Base-by-base conservation (phyloP, 2,329 filamentous ascomycete genomes). In the Helicocarpus griseus region DNA sequence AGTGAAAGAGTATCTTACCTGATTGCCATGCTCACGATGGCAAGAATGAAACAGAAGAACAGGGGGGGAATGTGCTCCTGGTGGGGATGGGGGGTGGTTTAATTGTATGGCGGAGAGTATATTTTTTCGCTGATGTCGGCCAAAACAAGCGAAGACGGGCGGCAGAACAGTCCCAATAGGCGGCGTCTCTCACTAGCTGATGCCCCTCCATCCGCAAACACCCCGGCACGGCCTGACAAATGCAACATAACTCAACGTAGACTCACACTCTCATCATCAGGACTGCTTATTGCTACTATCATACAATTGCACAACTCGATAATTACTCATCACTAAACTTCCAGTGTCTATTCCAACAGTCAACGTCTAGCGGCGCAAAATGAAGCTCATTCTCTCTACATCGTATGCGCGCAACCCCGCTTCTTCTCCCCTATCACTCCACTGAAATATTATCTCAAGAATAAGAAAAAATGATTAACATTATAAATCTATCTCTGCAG, bases 351-450 rank as follows among this genome's bases (percentile, higher is more conserved):
- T 17, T 33, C 26, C 19, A 8, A 43, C 22, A 26, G 7, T 38
- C 38, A 35, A 9, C 8, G 29, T 17, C 9, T 9, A 29, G 21
- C n/a, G 39, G 39, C 66, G 56, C 64, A 83, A 79, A 77, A 88
- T 88, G 74, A 88, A 88, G 74, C 76, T 94, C 65, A 79, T 94
- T 58, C 80, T 94, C 50, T 94, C 87, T 51, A 94, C 89, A 58
- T 88, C 86, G 88, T 93, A 79, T 62, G 85, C 29, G 47, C 3
- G 11, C 22, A 17, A 29, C 48, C 35, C 48, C 17, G 17, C 17
- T 24, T 29, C 33, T 31, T 26, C 51, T 28, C n/a, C 19, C 13
- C 17, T 19, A 31, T 24, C 17, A 7, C 26, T n/a, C n/a, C n/a
- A n/a, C n/a, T n/a, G n/a, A n/a, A n/a, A n/a, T n/a, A n/a, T n/a